phyloP scores from a whole-genome alignment of 2,329 filamentous ascomycete species.

The Akanthomyces uredinophilus region DNA sequence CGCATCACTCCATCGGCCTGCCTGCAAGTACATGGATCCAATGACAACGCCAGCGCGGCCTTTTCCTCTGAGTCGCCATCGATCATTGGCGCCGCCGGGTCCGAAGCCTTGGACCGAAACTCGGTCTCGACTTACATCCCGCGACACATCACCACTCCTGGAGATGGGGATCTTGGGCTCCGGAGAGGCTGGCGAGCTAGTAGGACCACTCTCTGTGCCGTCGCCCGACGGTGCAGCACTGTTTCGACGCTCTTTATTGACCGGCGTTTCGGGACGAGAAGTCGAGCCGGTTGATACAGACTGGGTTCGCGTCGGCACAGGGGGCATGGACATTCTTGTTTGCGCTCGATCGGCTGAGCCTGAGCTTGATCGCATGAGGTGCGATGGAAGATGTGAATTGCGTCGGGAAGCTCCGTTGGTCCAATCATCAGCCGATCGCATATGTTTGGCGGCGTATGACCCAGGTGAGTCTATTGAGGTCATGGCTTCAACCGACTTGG shows the following conservation, averaged over 20 bases:
- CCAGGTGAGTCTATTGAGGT: conserved; percentile 74
- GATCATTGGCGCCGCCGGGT: conserved; percentile 65
- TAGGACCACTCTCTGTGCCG: conserved; percentile 34
- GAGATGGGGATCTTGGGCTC: conserved; percentile 35
- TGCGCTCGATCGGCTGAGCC: conserved; percentile 55
- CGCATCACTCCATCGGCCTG: conserved; percentile 86
- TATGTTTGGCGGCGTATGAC: conserved; percentile 37
- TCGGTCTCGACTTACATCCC: conserved; percentile 49
- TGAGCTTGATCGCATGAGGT: conserved; percentile 48
- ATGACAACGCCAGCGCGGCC: conserved; percentile 74
- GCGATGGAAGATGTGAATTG: conserved; percentile 47
- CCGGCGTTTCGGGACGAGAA: conserved; percentile 43
- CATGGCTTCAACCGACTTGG: conserved; percentile 66
- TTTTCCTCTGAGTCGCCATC: conserved; percentile 74
- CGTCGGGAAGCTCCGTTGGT: conserved; percentile 39
- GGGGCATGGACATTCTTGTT: conserved; percentile 78
- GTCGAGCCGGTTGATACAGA: conserved; percentile 42
- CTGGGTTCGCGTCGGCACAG: conserved; percentile 45
- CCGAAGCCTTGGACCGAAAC: conserved; percentile 69
- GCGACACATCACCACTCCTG: conserved; percentile 38
- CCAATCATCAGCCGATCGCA: conserved; percentile 39
- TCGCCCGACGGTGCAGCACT: conserved; percentile 47
- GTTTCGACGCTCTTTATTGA: conserved; percentile 41
- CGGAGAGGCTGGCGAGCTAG: conserved; percentile 34
- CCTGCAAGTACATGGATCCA: conserved; percentile 80